Evolutionary conservation across 305 asterid genomes (phyloP), one percentile per base, ranked within the genome.

Genomic region (Caryopteris hybrid): DNA sequence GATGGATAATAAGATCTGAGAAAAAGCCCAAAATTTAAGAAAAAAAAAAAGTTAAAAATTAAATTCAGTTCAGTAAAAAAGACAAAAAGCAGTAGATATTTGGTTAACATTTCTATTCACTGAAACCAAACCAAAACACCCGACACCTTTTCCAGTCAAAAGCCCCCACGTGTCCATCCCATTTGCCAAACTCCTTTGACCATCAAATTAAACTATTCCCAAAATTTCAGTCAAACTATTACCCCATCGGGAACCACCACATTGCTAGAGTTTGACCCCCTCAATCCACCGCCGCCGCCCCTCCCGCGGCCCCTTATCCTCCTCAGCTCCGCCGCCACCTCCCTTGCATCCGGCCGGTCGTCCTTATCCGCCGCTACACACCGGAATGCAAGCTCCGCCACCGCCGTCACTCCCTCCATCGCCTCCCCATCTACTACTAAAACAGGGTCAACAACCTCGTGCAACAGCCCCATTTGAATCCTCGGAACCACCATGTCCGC

Each of bases 401-500:
- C 86, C 0, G 93, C 90, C 0, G 73, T 54, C 0, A 87, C 95
- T 8, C 95, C 92, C 58, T 85, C 96, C 86, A 74, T 72, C 0
- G 85, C 88, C 61, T 79, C 94, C 23, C 75, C 73, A 36, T 87
- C 88, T 9, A 82, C 86, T 7, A 81, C 91, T 56, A 92, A 51
- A 69, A 80, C 79, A 4, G 90, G 92, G 70, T 92, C 98, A 73
- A 92, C 85, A 55, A 92, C 97, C 78, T 90, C 88, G 53, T 83
- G 78, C 81, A 92, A 59, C 82, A 84, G 8, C 60, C 98, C 98
- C 97, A 83, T 85, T 51, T 92, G 98, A 56, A 92, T 92, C 78
- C 89, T 86, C 7, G 93, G 88, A 66, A 92, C 95, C 52, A 84
- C 96, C 96, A 90, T 71, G 69, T 92, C 98, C 9, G 80, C 98